Percentiles rank a stretch among this genome's conserved stretches.
Evolutionary conservation across 768 basidiomycete genomes (phyloP).

Genomic region (Paxillus rubicundulus): DNA sequence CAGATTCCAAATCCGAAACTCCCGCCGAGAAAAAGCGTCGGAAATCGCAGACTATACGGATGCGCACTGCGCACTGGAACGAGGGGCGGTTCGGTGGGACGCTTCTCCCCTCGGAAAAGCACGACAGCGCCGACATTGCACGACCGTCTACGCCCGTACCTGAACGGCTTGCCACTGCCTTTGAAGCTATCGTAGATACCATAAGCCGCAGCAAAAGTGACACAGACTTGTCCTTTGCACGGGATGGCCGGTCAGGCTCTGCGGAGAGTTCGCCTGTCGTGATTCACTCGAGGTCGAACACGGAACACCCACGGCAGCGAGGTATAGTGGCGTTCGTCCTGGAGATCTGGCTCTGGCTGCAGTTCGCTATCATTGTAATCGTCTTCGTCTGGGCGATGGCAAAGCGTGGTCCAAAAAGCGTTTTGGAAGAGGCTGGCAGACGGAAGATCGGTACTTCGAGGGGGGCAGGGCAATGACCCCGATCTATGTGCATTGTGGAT

Average conservation of each 20-base stretch:
- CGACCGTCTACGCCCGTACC: slow-evolving; percentile 36
- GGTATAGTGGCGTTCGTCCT: slow-evolving; percentile 48
- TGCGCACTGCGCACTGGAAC: slow-evolving; percentile 58
- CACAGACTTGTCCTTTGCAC: slow-evolving; percentile 3
- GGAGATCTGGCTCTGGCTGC: slow-evolving; percentile 83
- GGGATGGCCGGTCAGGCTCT: slow-evolving; percentile 7
- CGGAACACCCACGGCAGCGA: slow-evolving; percentile 29
- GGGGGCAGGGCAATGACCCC: neutral
- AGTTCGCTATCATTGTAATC: slow-evolving; percentile 69
- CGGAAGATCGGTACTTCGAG: slow-evolving; percentile 22
- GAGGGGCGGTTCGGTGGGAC: slow-evolving; percentile 51
- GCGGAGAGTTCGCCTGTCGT: neutral
- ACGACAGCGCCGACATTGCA: slow-evolving; percentile 15
- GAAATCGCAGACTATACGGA: slow-evolving; percentile 51
- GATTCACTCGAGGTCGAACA: slow-evolving; percentile 3
- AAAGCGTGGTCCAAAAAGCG: slow-evolving; percentile 67
- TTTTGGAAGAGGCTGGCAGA: slow-evolving; percentile 48
- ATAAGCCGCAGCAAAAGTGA: slow-evolving; percentile 27
- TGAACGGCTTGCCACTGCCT: slow-evolving; percentile 40
- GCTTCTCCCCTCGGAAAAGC: slow-evolving; percentile 20
- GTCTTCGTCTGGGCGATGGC: slow-evolving; percentile 84
- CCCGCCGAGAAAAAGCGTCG: slow-evolving; percentile 30
- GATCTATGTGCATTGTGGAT: neutral
- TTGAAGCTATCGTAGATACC: slow-evolving; percentile 47
- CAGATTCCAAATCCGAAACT: slow-evolving; percentile 19